Base-by-base conservation (phyloP, 192 early-diverging fungal species). In the Gryganskiella cystojenkinii region DNA sequence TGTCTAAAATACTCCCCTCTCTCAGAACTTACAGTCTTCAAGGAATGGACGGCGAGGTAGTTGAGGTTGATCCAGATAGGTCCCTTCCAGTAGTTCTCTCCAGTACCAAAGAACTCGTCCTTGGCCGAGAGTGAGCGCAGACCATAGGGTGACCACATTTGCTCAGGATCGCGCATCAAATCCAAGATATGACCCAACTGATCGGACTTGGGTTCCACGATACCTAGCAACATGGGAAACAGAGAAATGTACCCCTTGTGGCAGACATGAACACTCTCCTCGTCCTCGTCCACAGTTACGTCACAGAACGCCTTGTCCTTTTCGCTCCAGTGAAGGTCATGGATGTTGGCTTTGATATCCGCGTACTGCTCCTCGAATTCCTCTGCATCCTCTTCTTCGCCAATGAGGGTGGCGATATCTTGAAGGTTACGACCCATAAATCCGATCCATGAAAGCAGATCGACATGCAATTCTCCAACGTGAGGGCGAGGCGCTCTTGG, bases 11-110 rank as follows among this genome's bases (percentile, higher is more conserved):
- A n/a, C n/a, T n/a, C n/a, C n/a, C n/a, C n/a, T n/a, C n/a, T n/a
- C n/a, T n/a, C n/a, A n/a, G n/a, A 5, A 56, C 70, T 67, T 83
- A 90, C 90, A 45, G 85, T 87, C 63, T 92, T 81, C 61, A 98
- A 78, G 35, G 90, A 85, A 30, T 88, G 83, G 27, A 96, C 69
- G 1, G 89, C 85, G 22, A 98, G 79, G 71, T 97, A 98, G 78
- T 97, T 95, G 56, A 95, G 82, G 62, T 96, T 96, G 58, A 96
- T 88, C 97, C 97, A 98, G 33, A 96, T 88, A 1, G 95, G 93
- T 3, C 95, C 97, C 57, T 92, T 86, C 97, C 95, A 98, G 80
- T 98, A 98, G 75, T 95, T 92, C 79, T 98, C 97, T 61, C 89
- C 94, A 4, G 89, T 90, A 3, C 90, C 90, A 68, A 88, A 96